Base-by-base conservation (phyloP, 164 flowering plant genomes). In the Houttuynia cordata region DNA sequence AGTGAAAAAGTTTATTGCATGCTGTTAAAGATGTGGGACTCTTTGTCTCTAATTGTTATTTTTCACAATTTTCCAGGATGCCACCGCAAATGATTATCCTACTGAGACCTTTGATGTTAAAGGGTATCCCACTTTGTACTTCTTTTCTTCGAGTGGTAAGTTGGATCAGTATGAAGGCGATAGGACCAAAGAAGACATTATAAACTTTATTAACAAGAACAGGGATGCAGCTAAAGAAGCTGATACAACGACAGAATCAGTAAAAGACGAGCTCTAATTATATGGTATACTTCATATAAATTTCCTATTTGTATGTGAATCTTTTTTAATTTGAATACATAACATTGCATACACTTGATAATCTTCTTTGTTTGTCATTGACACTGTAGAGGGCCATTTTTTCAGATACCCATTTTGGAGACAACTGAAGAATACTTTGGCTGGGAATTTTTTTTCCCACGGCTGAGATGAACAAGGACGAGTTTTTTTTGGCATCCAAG, bases 71-170 rank as follows among this genome's bases (percentile, higher is more conserved):
- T 67, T 66, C 34, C 56, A 92, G 98, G 98, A 92, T 67, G 96
- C 86, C 47, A 87, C 97, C 51, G 87, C 84, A 59, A 92, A 92
- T 77, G 98, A 92, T 71, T 51, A 78, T 60, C 81, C 87, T 20
- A 65, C 37, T 20, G 91, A 67, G 37, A 45, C 57, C 37, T 91
- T 89, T 42, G 86, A 86, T 1, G 82, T 91, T 30, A 66, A 89
- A 67, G 96, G 95, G 13, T 91, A 75, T 69, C 98, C 98, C 15
- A 91, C 96, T 19, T 4, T 91, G 61, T 91, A 81, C 79, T 89
- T 87, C 62, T 78, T 68, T 59, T 79, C 96, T 37, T 74, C 89
- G 4, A 76, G 73, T 64, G 98, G 98, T 58, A 76, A 79, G 42
- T 7, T 89, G 24, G 47, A 53, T 61, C 76, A 61, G 51, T 87